Conservation (phyloP, 163 green algal genomes). For the Scenedesmus sp. region DNA sequence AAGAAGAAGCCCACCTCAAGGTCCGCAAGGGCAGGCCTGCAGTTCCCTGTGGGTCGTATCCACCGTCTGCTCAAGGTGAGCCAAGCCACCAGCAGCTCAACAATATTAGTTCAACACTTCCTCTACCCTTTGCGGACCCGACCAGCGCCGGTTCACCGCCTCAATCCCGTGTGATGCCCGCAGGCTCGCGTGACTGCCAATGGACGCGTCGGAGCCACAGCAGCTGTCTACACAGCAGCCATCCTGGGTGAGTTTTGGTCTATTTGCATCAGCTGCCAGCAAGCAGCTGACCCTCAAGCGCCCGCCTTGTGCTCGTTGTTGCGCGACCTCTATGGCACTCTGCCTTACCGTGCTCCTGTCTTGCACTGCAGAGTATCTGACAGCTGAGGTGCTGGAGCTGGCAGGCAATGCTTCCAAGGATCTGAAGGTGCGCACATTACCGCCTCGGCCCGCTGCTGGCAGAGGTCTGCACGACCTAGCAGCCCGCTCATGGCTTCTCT, state of each 20-base stretch:
- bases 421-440: conserved; percentile 89
- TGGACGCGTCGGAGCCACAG: conserved; percentile 97
- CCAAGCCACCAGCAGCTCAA: background rate
- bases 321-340: background rate
- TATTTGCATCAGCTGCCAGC: background rate
- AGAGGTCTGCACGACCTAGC: background rate
- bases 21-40: conserved; percentile 93
- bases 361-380: conserved; percentile 94
- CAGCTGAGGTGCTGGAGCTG: conserved; percentile 98
- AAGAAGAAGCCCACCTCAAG: conserved; percentile 93
- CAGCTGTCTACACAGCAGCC: conserved; percentile 97
- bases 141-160: background rate
- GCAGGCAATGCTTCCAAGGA: conserved; percentile 99
- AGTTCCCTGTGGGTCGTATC: conserved; percentile 99
- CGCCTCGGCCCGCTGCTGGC: background rate
- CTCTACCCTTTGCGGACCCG: background rate
- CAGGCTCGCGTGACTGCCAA: conserved; percentile 93
- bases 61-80: conserved; percentile 98
- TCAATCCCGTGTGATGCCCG: background rate
- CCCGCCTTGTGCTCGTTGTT: conserved; percentile 32
- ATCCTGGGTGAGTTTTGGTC: conserved; percentile 87
- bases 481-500: background rate
- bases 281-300: background rate
- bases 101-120: background rate
- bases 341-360: background rate